phyloP scores from a whole-genome alignment of 495 filamentous ascomycete species.

The Beverwykella pulmonaria region DNA sequence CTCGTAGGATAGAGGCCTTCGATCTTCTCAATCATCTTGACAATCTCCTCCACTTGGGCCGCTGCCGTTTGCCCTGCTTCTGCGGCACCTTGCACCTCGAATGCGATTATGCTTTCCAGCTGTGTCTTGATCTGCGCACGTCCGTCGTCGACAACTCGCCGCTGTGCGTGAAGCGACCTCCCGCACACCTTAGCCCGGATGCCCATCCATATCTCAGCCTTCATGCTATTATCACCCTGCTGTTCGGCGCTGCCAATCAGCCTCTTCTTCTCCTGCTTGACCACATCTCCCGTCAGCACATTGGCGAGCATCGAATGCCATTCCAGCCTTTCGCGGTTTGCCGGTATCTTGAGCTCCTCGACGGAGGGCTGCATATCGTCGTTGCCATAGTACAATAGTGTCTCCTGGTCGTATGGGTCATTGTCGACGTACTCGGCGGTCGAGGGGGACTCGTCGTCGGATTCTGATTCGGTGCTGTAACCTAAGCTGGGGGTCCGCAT shows the following conservation, averaged over 20 bases:
- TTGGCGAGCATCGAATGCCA: conserved; percentile 98
- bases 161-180: conserved; percentile 77
- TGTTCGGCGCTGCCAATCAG: conserved; percentile 82
- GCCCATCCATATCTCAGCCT: conserved; percentile 87
- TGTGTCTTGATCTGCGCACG: conserved; percentile 66
- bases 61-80: conserved; percentile 85
- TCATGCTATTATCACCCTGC: conserved; percentile 69
- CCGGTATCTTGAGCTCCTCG: conserved; percentile 85
- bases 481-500: conserved; percentile 64
- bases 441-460: conserved; percentile 86
- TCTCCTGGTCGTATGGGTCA: conserved; percentile 88
- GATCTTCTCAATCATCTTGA: conserved; percentile 83
- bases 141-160: conserved; percentile 79
- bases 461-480: conserved; percentile 76
- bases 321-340: conserved; percentile 88
- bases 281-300: conserved; percentile 93
- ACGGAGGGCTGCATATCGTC: conserved; percentile 84
- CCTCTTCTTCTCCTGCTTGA: conserved; percentile 95
- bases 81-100: conserved; percentile 89
- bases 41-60: conserved; percentile 85
- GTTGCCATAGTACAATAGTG: conserved; percentile 82
- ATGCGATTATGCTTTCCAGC: conserved; percentile 85
- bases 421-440: conserved; percentile 80
- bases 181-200: conserved; percentile 81
- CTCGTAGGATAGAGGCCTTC: conserved; percentile 82